Percentiles rank a stretch among this genome's conserved stretches.
These are phyloP conservation scores for Bimuria novae-zelandiae DNA, from an alignment of 2,329 filamentous ascomycete genomes.

Conservation along the genomic window DNA sequence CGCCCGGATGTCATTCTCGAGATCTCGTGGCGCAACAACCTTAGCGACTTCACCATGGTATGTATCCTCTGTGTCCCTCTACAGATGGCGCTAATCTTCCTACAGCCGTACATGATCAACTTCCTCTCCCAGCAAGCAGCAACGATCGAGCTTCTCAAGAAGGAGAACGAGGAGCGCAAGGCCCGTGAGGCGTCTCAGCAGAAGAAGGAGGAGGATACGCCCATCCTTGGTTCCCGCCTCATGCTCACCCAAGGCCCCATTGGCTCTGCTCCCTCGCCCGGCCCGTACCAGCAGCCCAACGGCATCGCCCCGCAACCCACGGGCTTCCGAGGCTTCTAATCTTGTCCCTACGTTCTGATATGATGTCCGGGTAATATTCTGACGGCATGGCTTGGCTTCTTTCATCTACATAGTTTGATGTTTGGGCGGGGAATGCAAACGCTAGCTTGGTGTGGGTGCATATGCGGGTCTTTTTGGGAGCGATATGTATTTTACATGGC, in stretches of 20 bases:
- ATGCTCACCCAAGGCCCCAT: constrained; percentile 93
- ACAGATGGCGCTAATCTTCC: constrained; percentile 14
- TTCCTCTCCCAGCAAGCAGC: constrained; percentile 88
- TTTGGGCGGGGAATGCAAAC: constrained; percentile 33
- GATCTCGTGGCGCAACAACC: constrained; percentile 93
- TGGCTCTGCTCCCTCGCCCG: constrained; percentile 62
- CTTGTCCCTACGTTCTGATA: background rate
- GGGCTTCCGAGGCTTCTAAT: constrained; percentile 52
- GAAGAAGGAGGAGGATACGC: constrained; percentile 90
- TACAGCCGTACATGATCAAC: constrained; percentile 94
- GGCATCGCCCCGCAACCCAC: constrained; percentile 89
- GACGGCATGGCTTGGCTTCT: constrained; percentile 20
- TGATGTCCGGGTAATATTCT: background rate
- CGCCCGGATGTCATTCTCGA: constrained; percentile 91
- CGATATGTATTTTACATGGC: constrained; percentile 35
- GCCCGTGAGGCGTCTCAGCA: constrained; percentile 70
- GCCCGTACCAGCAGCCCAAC: constrained; percentile 78
- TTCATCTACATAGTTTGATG: constrained; percentile 32
- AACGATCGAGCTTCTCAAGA: constrained; percentile 82
- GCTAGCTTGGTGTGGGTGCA: constrained; percentile 16
- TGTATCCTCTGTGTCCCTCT: constrained; percentile 12
- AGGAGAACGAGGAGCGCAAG: constrained; percentile 95
- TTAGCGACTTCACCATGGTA: constrained; percentile 93
- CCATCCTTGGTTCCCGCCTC: constrained; percentile 86
- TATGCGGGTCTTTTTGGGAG: constrained; percentile 23